A percentile compares a stretch with the other conserved stretches of the same genome.
These are phyloP conservation scores for Wickerhamomyces xylosicus DNA, from an alignment of 805 yeast genomes.

Conservation along the genomic window DNA sequence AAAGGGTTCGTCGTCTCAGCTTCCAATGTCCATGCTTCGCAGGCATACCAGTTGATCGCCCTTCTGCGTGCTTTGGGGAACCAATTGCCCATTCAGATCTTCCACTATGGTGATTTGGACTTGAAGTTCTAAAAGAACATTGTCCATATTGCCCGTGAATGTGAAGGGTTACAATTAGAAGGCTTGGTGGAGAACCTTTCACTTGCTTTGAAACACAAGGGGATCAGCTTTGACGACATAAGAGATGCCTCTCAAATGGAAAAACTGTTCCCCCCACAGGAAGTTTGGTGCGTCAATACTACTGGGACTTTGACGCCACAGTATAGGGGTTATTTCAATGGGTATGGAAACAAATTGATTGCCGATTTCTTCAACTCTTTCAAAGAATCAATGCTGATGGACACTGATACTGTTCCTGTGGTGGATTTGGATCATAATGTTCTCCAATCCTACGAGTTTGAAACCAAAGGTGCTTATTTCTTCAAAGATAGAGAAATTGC, in stretches of 20 bases:
- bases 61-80: constrained; percentile 26
- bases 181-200: constrained; percentile 6
- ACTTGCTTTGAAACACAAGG: background rate
- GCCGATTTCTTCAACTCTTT: constrained; percentile 40
- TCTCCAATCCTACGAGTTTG: constrained; percentile 23
- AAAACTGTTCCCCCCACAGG: constrained; percentile 21
- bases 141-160: constrained; percentile 22
- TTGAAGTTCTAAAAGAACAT: constrained; percentile 21
- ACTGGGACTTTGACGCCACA: constrained; percentile 12
- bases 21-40: constrained; percentile 19
- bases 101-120: constrained; percentile 27
- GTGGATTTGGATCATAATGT: constrained; percentile 26
- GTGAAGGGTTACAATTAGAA: constrained; percentile 3
- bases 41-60: constrained; percentile 27
- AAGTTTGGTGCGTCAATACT: constrained; percentile 31
- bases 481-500: constrained; percentile 35
- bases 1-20: constrained; percentile 24
- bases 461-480: constrained; percentile 27
- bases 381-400: constrained; percentile 37
- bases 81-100: constrained; percentile 29
- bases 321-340: constrained; percentile 19
- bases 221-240: constrained; percentile 1
- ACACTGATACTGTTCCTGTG: constrained; percentile 39
- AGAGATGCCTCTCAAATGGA: background rate
- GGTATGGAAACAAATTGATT: constrained; percentile 36